phyloP scores from a whole-genome alignment of 306 rosid genomes.

The Fagus sylvatica region DNA sequence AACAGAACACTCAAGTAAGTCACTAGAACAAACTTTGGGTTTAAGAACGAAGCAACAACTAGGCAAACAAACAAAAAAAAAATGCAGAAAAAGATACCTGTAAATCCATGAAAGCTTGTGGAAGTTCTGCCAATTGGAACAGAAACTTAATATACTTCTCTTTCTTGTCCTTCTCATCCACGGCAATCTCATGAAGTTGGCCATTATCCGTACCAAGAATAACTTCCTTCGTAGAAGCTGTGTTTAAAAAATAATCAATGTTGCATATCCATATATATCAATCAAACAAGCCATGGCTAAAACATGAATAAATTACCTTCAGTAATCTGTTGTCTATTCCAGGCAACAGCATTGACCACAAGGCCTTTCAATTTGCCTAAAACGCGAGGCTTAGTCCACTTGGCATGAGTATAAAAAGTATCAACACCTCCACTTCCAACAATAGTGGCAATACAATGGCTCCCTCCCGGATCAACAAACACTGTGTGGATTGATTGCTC shows the following conservation, averaged over 20 bases:
- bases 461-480: constrained; percentile 95
- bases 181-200: constrained; percentile 83
- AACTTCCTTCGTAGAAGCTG: constrained; percentile 92
- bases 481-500: constrained; percentile 95
- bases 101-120: constrained; percentile 85
- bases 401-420: constrained; percentile 88
- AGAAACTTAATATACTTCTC: constrained; percentile 84
- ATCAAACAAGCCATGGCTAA: constrained; percentile 6
- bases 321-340: constrained; percentile 90
- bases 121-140: constrained; percentile 67
- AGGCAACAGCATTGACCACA: constrained; percentile 88
- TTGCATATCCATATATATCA: not conserved
- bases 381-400: constrained; percentile 87
- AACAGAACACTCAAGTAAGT: not conserved
- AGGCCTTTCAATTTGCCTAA: constrained; percentile 81
- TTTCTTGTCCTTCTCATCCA: constrained; percentile 94
- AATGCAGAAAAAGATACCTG: constrained; percentile 49
- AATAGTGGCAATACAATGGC: constrained; percentile 87
- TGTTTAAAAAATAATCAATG: constrained; percentile 9
- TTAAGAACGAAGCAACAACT: not conserved
- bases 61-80: not conserved
- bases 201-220: constrained; percentile 85
- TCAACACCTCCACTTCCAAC: constrained; percentile 81
- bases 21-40: not conserved
- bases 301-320: constrained; percentile 56